A percentile compares a stretch with the other conserved stretches of the same genome.
phyloP scores from a whole-genome alignment of 2,329 filamentous ascomycete genomes.

The Aspergillus sp. region DNA sequence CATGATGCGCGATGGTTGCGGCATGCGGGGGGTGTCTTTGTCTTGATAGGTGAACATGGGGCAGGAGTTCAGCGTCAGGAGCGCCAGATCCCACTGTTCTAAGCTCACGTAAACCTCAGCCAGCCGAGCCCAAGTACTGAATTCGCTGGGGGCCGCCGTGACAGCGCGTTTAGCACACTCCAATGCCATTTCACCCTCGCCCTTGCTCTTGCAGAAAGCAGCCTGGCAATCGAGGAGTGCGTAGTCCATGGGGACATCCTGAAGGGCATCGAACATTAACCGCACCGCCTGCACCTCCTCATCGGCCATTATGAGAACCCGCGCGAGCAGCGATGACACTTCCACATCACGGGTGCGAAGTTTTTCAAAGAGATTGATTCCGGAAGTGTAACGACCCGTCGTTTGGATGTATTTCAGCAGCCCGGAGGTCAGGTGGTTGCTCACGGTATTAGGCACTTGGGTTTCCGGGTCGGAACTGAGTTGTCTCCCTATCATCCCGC shows the following conservation, averaged over 20 bases:
- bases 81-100: slow-evolving; percentile 94
- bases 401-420: slow-evolving; percentile 93
- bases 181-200: slow-evolving; percentile 79
- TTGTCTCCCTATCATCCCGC: slow-evolving; percentile 69
- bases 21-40: slow-evolving; percentile 93
- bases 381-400: slow-evolving; percentile 88
- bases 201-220: slow-evolving; percentile 85
- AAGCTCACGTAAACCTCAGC: slow-evolving; percentile 91
- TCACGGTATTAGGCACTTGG: slow-evolving; percentile 94
- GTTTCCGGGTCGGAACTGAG: slow-evolving; percentile 95
- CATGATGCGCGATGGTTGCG: slow-evolving; percentile 82
- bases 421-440: slow-evolving; percentile 92
- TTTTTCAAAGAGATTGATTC: slow-evolving; percentile 97
- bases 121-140: slow-evolving; percentile 91
- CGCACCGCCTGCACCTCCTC: slow-evolving; percentile 96
- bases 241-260: slow-evolving; percentile 96
- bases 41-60: slow-evolving; percentile 99
- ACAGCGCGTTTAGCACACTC: slow-evolving; percentile 94
- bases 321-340: slow-evolving; percentile 87
- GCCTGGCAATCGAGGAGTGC: slow-evolving; percentile 93
- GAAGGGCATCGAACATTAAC: slow-evolving; percentile 80
- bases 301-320: slow-evolving; percentile 89
- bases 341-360: slow-evolving; percentile 86
- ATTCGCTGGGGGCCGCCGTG: slow-evolving; percentile 92
- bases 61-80: slow-evolving; percentile 94